Base-by-base conservation (phyloP, 73 alveolate genomes). In the Paramecium caudatum region DNA sequence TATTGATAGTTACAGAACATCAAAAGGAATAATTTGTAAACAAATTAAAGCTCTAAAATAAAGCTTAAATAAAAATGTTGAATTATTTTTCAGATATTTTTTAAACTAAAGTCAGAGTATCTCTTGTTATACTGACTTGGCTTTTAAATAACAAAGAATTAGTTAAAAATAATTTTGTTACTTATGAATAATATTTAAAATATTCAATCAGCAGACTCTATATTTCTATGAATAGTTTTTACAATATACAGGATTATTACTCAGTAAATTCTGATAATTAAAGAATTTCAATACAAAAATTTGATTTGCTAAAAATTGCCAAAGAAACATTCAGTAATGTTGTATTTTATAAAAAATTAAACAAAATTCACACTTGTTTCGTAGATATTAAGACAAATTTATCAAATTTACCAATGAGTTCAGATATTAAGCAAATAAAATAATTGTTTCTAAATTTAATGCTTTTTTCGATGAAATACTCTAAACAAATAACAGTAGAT, bases 251-350 rank as follows among this genome's bases (percentile, higher is more conserved):
- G 5, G 70, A 49, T 7, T 49, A 49, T 3, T 49, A 21, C 33
- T 49, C 70, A 49, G 70, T 36, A 1, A 49, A 49, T 49, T 4
- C 80, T 55, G 70, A 49, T 49, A 32, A 21, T 19, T 21, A 49
- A 32, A n/a, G 25, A 19, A 0, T 49, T 21, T 15, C 70, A n/a
- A n/a, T 49, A 3, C 25, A 21, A 49, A 17, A 49, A 49, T 49
- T 49, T 49, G 25, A 49, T 49, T 23, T 55, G 80, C 23, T 55
- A 12, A 4, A 55, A 55, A 10, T 55, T 3, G 16, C 30, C 30
- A 19, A 50, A 50, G 78, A 50, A 50, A 27, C 30, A 55, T 55
- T 55, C 30, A 43, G 30, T 25, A 50, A 50, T 9, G 6, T 50
- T 0, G 30, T 25, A 50, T 50, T 25, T 21, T 50, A 50, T 50